These are phyloP conservation scores for Tilletiopsis washingtonensis DNA, from an alignment of 1,284 basidiomycete species.

Conservation along the genomic window DNA sequence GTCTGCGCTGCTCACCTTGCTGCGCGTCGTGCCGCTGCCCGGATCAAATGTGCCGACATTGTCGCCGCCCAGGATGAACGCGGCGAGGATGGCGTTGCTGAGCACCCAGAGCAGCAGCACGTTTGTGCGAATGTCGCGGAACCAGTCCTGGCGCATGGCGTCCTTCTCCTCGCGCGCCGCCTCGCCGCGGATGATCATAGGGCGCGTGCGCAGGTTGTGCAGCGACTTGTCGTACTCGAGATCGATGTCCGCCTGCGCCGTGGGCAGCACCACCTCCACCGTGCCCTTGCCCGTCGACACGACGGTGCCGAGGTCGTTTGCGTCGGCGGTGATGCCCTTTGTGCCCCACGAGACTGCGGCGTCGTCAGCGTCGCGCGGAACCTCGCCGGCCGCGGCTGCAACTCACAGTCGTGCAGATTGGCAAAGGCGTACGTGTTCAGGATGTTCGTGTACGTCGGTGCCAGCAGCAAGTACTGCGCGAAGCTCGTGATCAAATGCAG, in stretches of 20 bases:
- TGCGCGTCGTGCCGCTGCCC: slow-evolving; percentile 20
- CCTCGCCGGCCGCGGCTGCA: too few relatives aligned
- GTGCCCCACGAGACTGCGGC: slow-evolving; percentile 47
- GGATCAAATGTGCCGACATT: slow-evolving; percentile 25
- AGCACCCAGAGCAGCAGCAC: slow-evolving; percentile 78
- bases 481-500: slow-evolving; percentile 91
- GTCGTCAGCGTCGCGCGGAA: slow-evolving; percentile 25
- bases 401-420: slow-evolving; percentile 11
- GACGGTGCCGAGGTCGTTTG: slow-evolving; percentile 42
- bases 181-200: slow-evolving; percentile 45
- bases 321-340: slow-evolving; percentile 44
- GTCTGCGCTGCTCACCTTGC: slow-evolving; percentile 40
- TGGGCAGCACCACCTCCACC: slow-evolving; percentile 78
- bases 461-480: slow-evolving; percentile 80
- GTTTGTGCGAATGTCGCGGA: slow-evolving; percentile 73
- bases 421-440: slow-evolving; percentile 51
- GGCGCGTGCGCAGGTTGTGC: slow-evolving; percentile 66
- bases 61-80: slow-evolving; percentile 35
- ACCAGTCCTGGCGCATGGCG: slow-evolving; percentile 46
- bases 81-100: slow-evolving; percentile 56
- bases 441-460: slow-evolving; percentile 80
- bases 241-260: slow-evolving; percentile 78
- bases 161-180: slow-evolving; percentile 40
- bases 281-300: slow-evolving; percentile 46
- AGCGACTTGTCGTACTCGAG: slow-evolving; percentile 81